Evolutionary conservation across 208 protist species (phyloP).

Genomic region (Eutreptiella sp.): DNA sequence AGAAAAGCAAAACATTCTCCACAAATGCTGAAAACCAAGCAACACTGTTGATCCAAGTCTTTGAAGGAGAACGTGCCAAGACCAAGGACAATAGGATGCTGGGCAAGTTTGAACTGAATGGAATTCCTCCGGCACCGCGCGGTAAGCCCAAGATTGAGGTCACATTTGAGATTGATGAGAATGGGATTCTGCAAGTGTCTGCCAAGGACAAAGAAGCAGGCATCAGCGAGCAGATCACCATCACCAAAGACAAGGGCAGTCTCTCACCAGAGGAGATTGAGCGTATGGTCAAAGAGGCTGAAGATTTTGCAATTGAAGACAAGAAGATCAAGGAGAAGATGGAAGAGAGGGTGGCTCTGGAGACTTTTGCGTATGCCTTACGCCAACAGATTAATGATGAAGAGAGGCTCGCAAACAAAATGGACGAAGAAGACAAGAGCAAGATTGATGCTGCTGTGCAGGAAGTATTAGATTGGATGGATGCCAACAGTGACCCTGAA

Average conservation of each 20-base stretch:
- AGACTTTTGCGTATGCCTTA: slow-evolving; percentile 25
- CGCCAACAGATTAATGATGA: neutral
- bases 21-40: slow-evolving; percentile 32
- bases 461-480: slow-evolving; percentile 59
- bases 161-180: slow-evolving; percentile 75
- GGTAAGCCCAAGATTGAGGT: slow-evolving; percentile 86
- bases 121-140: slow-evolving; percentile 76
- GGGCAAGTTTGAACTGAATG: slow-evolving; percentile 86
- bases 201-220: slow-evolving; percentile 75
- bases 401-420: neutral
- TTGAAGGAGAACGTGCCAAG: slow-evolving; percentile 91
- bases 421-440: neutral
- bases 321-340: slow-evolving; percentile 43
- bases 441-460: slow-evolving; percentile 9
- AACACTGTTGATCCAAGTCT: slow-evolving; percentile 78
- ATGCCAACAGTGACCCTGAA: slow-evolving; percentile 48
- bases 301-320: slow-evolving; percentile 64
- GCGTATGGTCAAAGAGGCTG: slow-evolving; percentile 68
- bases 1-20: slow-evolving; percentile 33
- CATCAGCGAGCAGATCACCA: slow-evolving; percentile 65
- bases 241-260: slow-evolving; percentile 75
- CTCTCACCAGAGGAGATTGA: slow-evolving; percentile 73
- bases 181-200: slow-evolving; percentile 81
- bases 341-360: slow-evolving; percentile 64
- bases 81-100: slow-evolving; percentile 90